Percentiles rank a stretch among this genome's conserved stretches.
These are phyloP conservation scores for Ananas comosus DNA, from an alignment of 176 grass and related monocot species.

Conservation along the genomic window DNA sequence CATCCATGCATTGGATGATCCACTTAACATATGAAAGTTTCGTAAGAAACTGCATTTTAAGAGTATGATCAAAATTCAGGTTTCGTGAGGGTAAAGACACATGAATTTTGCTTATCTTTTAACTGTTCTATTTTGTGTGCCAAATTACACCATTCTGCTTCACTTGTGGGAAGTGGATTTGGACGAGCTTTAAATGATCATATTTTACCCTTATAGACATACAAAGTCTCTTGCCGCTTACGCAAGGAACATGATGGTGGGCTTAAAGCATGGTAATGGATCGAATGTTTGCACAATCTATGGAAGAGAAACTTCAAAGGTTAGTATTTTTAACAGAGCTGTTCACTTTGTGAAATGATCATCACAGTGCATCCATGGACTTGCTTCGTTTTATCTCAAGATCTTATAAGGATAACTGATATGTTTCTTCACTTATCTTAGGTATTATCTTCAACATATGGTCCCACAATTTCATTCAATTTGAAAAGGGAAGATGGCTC, in stretches of 20 bases:
- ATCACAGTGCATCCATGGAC: background rate
- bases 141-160: no score
- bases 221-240: slow-evolving; percentile 60
- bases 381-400: background rate
- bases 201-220: slow-evolving; percentile 48
- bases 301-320: slow-evolving; percentile 48
- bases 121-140: no score
- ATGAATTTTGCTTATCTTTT: no score
- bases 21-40: no score
- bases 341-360: background rate
- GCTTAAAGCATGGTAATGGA: slow-evolving; percentile 75
- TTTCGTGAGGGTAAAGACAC: no score
- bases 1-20: no score
- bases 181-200: no score
- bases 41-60: no score
- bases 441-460: slow-evolving; percentile 36
- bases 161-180: no score
- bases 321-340: slow-evolving; percentile 18
- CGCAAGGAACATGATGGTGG: slow-evolving; percentile 59
- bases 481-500: slow-evolving; percentile 92
- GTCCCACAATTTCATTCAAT: slow-evolving; percentile 92
- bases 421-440: slow-evolving; percentile 7
- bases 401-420: no score
- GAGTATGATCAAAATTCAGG: no score
- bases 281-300: slow-evolving; percentile 68